A percentile compares a stretch with the other conserved stretches of the same genome.
These are phyloP conservation scores for Xylaria polymorpha DNA, from an alignment of 2,329 filamentous ascomycete genomes.

Conservation along the genomic window DNA sequence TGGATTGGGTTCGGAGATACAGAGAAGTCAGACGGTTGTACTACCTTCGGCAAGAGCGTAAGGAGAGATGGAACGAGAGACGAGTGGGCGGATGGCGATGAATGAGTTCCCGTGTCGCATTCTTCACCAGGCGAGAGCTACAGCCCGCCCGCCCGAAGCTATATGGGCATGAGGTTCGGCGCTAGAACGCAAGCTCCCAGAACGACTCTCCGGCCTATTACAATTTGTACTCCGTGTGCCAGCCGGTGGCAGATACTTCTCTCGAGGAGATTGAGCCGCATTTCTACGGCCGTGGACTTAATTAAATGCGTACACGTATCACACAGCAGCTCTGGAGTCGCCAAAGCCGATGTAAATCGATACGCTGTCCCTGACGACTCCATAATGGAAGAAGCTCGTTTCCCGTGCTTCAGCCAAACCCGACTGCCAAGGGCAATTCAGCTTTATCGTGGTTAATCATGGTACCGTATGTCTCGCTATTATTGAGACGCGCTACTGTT, in stretches of 20 bases:
- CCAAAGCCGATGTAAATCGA: background rate
- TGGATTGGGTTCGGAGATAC: conserved; percentile 85
- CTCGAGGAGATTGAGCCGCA: background rate
- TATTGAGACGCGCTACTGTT: background rate
- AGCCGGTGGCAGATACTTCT: background rate
- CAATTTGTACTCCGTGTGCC: background rate
- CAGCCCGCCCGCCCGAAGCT: background rate
- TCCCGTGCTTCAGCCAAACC: background rate
- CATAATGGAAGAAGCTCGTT: background rate
- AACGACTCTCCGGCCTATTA: background rate
- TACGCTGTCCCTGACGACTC: background rate
- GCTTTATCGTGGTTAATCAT: background rate
- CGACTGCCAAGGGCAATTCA: background rate
- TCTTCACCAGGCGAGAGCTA: background rate
- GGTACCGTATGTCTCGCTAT: background rate
- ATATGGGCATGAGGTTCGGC: background rate
- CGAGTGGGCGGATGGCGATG: conserved; percentile 93
- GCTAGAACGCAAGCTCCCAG: background rate
- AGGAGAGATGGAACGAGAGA: conserved; percentile 95
- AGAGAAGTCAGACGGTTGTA: conserved; percentile 82
- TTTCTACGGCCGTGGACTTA: background rate
- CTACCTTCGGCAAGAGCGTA: conserved; percentile 85
- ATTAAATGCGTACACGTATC: background rate
- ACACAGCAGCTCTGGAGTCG: background rate
- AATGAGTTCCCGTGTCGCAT: conserved; percentile 42